phyloP scores from a whole-genome alignment of 2,329 filamentous ascomycete genomes.

The Fusarium longipes region DNA sequence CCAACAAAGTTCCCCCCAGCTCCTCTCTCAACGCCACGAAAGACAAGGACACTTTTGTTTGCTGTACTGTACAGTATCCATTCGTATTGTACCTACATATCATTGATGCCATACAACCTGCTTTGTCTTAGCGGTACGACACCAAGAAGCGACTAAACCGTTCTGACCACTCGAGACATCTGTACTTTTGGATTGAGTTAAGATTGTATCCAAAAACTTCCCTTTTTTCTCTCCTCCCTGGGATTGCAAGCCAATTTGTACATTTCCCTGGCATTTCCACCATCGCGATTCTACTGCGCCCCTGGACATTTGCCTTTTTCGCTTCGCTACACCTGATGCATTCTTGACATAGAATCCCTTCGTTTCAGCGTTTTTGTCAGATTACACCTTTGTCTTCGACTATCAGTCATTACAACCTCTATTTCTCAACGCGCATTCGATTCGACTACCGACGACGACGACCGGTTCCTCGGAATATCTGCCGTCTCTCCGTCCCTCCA shows the following conservation, averaged over 20 bases:
- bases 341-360: slow-evolving; percentile 39
- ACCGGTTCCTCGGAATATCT: slow-evolving; percentile 10
- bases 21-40: slow-evolving; percentile 46
- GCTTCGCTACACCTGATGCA: slow-evolving; percentile 32
- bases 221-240: slow-evolving; percentile 25
- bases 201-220: slow-evolving; percentile 16
- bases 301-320: slow-evolving; percentile 26
- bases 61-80: background rate
- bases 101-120: slow-evolving; percentile 6
- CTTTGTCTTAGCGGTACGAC: slow-evolving; percentile 18
- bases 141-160: slow-evolving; percentile 13
- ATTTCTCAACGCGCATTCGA: slow-evolving; percentile 28
- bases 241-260: slow-evolving; percentile 10
- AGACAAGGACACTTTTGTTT: slow-evolving; percentile 20
- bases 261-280: slow-evolving; percentile 27
- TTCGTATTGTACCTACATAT: background rate
- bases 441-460: slow-evolving; percentile 10
- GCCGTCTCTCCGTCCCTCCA: slow-evolving; percentile 12
- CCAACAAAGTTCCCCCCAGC: slow-evolving; percentile 40
- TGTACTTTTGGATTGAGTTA: slow-evolving; percentile 31
- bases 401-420: slow-evolving; percentile 1
- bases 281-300: slow-evolving; percentile 29
- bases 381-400: slow-evolving; percentile 16
- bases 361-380: slow-evolving; percentile 35
- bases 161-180: slow-evolving; percentile 27